phyloP scores from a whole-genome alignment of 352 stramenopile species.

The Blastocystis sp. region DNA sequence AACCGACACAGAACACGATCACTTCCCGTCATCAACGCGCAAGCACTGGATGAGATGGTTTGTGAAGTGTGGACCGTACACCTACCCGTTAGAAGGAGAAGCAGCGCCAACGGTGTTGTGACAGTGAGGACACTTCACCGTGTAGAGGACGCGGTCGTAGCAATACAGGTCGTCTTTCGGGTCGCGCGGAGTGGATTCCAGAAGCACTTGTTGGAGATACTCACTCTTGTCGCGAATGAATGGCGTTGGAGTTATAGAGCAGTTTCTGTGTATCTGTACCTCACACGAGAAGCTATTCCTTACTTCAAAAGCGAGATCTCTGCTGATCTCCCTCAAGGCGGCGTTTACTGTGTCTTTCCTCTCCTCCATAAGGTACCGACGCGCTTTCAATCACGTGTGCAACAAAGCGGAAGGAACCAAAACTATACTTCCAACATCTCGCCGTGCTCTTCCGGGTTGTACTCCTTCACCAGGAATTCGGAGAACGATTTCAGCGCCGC shows the following conservation, averaged over 20 bases:
- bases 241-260: background rate
- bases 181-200: background rate
- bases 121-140: background rate
- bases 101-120: background rate
- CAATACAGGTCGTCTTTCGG: background rate
- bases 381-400: background rate
- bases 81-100: background rate
- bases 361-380: background rate
- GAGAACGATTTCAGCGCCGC: conserved; percentile 90
- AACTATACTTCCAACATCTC: conserved; percentile 70
- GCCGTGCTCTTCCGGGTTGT: conserved; percentile 74
- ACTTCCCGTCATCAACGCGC: background rate
- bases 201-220: background rate
- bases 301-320: background rate
- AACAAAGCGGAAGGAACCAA: background rate
- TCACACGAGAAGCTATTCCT: background rate
- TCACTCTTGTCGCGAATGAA: background rate
- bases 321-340: background rate
- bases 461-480: conserved; percentile 89
- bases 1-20: background rate
- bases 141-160: background rate
- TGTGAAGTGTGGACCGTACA: background rate
- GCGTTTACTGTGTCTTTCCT: background rate
- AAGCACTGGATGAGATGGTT: background rate
- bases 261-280: background rate